Conservation (phyloP, 148 eudicot genomes). For the Rhododendron ferrugineum region DNA sequence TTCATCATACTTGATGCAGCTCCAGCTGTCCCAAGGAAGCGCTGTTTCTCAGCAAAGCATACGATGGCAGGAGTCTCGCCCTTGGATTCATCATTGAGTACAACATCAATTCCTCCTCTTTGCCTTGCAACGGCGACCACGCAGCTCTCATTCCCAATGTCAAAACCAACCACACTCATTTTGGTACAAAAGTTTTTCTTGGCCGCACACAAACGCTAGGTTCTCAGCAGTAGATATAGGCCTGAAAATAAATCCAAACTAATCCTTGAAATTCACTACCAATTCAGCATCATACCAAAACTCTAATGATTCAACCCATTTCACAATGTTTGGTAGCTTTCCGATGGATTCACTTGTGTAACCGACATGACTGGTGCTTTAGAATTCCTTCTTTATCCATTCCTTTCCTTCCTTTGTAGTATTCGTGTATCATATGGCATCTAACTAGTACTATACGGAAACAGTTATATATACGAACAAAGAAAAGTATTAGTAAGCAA, state of each 20-base stretch:
- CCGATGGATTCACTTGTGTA: neutral
- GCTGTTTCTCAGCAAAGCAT: slow-evolving; percentile 87
- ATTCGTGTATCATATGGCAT: neutral
- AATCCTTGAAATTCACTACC: neutral
- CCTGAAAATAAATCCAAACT: neutral
- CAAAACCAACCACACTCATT: slow-evolving; percentile 97
- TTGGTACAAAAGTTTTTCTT: slow-evolving; percentile 11
- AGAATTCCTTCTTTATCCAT: neutral
- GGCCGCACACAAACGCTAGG: neutral
- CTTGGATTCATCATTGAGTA: slow-evolving; percentile 91
- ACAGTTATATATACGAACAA: neutral
- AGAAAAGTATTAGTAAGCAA: neutral
- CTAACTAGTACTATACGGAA: neutral
- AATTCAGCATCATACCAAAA: neutral
- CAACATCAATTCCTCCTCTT: slow-evolving; percentile 93
- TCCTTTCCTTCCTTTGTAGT: neutral
- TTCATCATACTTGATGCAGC: slow-evolving; percentile 96
- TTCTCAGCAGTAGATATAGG: neutral
- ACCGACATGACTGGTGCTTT: neutral
- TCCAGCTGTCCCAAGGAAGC: slow-evolving; percentile 93
- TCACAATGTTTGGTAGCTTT: neutral
- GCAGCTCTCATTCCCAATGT: slow-evolving; percentile 84
- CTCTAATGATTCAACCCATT: neutral
- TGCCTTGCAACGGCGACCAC: slow-evolving; percentile 97
- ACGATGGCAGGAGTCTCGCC: slow-evolving; percentile 91